Evolutionary conservation across 2,329 filamentous ascomycete genomes (phyloP), one percentile per base, ranked within the genome.

Genomic region (Celoporthe dispersa): DNA sequence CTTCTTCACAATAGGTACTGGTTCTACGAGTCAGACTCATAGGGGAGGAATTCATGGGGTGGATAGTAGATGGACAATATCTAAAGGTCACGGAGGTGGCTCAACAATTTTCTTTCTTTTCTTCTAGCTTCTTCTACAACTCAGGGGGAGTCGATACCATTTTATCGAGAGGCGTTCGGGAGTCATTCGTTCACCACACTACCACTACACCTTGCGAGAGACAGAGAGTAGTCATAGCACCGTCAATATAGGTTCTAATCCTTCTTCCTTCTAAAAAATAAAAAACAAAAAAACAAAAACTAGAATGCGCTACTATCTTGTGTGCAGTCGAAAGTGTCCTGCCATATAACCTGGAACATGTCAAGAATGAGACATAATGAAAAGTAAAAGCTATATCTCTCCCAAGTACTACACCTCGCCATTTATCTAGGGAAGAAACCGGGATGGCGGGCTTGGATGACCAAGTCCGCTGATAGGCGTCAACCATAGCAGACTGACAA

Each of bases 1-100:
- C 67, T 65, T 41, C 63, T 68, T 63, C 2, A 28, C 4, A 62
- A 16, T 63, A 81, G 80, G 69, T 82, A 83, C 73, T 83, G 81
- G 81, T 83, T 82, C 73, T 79, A 74, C 44, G 76, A 73, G 71
- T 68, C 70, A 28, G 48, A 55, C 31, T 51, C 44, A 35, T 66
- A 61, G 28, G 9, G 8, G 22, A 33, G 22, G 51, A 2, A 22
- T 25, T 37, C 22, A 55, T 33, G 28, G 31, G 1, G 25, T 48
- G 22, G 35, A n/a, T 14, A 19, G n/a, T 25, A 39, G 33, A 39
- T 12, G 11, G 25, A n/a, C 6, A n/a, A n/a, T 8, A n/a, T 9
- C 9, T 48, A 6, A 22, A 22, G 22, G 6, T 48, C 44, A n/a
- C 22, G n/a, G 44, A 48, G 44, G n/a, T n/a, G 0, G 44, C 19